A percentile compares a stretch with the other conserved stretches of the same genome.
phyloP scores from a whole-genome alignment of 352 stramenopile genomes.

The Achlya hypogyna region DNA sequence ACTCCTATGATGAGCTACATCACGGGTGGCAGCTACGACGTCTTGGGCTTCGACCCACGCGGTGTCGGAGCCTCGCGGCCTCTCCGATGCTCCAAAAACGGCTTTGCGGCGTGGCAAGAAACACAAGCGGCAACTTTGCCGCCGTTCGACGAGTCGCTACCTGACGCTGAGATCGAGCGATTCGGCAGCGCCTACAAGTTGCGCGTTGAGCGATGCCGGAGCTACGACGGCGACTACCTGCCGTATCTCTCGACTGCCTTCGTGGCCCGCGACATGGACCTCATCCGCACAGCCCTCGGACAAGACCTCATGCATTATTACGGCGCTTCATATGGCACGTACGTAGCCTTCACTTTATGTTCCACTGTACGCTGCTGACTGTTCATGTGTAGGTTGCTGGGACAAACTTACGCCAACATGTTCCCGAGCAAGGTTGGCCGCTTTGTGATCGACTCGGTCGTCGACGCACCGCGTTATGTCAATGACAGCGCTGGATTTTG shows the following conservation, averaged over 20 bases:
- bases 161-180: not conserved
- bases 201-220: not conserved
- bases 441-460: slow-evolving; percentile 8
- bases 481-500: not conserved
- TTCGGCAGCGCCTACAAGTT: not conserved
- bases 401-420: slow-evolving; percentile 14
- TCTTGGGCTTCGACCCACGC: slow-evolving; percentile 12
- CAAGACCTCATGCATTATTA: slow-evolving; percentile 11
- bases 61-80: not conserved
- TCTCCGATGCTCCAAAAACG: not conserved
- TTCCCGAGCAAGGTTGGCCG: slow-evolving; percentile 7
- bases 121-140: not conserved
- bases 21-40: slow-evolving; percentile 4
- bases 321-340: slow-evolving; percentile 16
- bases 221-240: slow-evolving; percentile 11
- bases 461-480: not conserved
- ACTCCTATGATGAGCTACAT: not conserved
- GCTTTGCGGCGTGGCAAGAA: not conserved
- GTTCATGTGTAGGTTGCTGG: slow-evolving; percentile 7
- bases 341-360: not conserved
- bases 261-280: slow-evolving; percentile 15
- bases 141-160: not conserved
- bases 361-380: not conserved
- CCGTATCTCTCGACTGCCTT: slow-evolving; percentile 2
- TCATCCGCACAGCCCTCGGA: slow-evolving; percentile 1